Evolutionary conservation across 148 eudicot genomes (phyloP).

Genomic region (Silene uniflora): DNA sequence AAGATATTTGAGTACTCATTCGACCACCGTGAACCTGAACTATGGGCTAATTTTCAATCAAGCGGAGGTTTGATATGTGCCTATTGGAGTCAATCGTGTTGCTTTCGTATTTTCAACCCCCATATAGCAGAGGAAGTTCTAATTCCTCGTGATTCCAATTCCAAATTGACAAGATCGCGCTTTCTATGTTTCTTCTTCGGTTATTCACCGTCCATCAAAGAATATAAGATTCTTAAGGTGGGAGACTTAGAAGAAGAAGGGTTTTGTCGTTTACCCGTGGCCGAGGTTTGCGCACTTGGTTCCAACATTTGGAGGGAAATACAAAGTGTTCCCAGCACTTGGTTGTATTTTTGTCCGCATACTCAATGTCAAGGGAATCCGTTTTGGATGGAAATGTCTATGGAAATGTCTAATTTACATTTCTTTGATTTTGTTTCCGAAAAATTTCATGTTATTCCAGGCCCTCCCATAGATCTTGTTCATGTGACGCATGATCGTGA

Average conservation of each 20-base stretch:
- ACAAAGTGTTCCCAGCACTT: not conserved
- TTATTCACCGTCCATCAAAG: not conserved
- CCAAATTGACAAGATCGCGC: not conserved
- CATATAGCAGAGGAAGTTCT: not conserved
- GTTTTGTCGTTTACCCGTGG: not conserved
- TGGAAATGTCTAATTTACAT: too few relatives aligned
- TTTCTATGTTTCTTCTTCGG: not conserved
- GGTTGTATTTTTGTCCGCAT: too few relatives aligned
- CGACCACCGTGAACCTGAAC: not conserved
- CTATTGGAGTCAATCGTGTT: not conserved
- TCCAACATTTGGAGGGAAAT: not conserved
- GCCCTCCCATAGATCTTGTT: too few relatives aligned
- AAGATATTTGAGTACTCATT: not conserved
- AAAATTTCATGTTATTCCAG: too few relatives aligned
- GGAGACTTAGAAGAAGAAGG: not conserved
- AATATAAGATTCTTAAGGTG: not conserved
- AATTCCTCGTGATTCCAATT: too few relatives aligned
- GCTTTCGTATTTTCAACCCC: not conserved
- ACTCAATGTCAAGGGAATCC: not conserved
- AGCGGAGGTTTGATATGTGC: not conserved
- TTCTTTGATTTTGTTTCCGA: not conserved
- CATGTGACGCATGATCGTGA: too few relatives aligned
- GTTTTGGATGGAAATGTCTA: not conserved
- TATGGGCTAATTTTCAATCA: not conserved
- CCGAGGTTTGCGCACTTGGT: not conserved